Conservation (phyloP, 495 filamentous ascomycete genomes). For the Aspergillus heteromorphus region DNA sequence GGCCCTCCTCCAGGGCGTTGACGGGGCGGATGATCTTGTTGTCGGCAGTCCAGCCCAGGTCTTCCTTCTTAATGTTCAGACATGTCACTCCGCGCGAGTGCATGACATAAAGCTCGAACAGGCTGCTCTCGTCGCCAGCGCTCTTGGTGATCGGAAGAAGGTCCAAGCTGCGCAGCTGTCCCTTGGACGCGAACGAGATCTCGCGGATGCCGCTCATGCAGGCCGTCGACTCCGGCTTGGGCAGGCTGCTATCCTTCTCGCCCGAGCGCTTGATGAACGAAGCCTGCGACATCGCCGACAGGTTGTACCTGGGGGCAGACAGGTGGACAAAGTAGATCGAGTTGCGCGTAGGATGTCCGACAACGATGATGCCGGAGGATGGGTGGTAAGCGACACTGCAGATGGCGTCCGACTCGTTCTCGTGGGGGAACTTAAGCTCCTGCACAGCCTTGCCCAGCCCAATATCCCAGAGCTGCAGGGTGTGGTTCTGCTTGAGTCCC, state of each 20-base stretch:
- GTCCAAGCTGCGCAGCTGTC: slow-evolving; percentile 82
- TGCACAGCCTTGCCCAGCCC: slow-evolving; percentile 90
- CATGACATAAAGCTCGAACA: slow-evolving; percentile 96
- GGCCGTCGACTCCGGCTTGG: slow-evolving; percentile 84
- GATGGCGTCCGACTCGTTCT: slow-evolving; percentile 92
- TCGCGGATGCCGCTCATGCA: slow-evolving; percentile 94
- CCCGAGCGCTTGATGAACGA: slow-evolving; percentile 73
- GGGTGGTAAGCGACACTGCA: slow-evolving; percentile 95
- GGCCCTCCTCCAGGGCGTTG: slow-evolving; percentile 65
- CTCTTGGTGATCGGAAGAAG: slow-evolving; percentile 61
- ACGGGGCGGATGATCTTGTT: slow-evolving; percentile 73
- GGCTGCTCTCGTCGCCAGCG: slow-evolving; percentile 44
- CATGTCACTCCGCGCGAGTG: slow-evolving; percentile 93
- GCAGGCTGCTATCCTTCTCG: slow-evolving; percentile 64
- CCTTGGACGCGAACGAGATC: slow-evolving; percentile 85
- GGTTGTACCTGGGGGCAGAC: slow-evolving; percentile 83
- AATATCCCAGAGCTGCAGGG: slow-evolving; percentile 98
- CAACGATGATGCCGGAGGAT: slow-evolving; percentile 79
- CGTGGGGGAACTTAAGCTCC: slow-evolving; percentile 93
- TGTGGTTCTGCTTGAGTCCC: slow-evolving; percentile 98
- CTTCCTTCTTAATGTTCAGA: slow-evolving; percentile 73
- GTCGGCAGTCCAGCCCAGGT: slow-evolving; percentile 83
- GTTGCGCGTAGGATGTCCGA: slow-evolving; percentile 95
- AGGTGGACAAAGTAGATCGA: slow-evolving; percentile 95
- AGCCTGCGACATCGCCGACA: slow-evolving; percentile 76